Conservation (phyloP, 805 yeast genomes). For the Zygosaccharomyces kombuchaensis region DNA sequence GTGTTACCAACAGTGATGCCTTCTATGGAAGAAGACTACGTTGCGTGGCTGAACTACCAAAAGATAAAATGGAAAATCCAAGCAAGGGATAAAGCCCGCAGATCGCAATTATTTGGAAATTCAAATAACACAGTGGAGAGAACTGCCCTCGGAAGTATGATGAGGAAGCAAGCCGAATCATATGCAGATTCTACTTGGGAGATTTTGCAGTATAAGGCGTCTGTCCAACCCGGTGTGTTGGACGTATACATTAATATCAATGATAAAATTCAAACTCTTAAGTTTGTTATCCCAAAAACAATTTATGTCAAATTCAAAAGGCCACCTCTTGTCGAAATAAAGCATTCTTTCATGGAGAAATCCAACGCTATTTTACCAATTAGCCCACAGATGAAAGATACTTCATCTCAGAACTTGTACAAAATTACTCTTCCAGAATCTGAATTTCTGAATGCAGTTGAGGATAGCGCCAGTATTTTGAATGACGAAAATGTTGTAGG, state of each 20-base stretch:
- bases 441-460: slow-evolving; percentile 50
- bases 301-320: slow-evolving; percentile 64
- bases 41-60: slow-evolving; percentile 64
- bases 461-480: slow-evolving; percentile 57
- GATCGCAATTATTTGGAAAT: slow-evolving; percentile 76
- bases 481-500: slow-evolving; percentile 60
- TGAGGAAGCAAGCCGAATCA: slow-evolving; percentile 73
- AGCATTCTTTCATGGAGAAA: slow-evolving; percentile 52
- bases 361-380: slow-evolving; percentile 66
- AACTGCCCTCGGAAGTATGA: slow-evolving; percentile 61
- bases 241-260: slow-evolving; percentile 67
- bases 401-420: slow-evolving; percentile 45
- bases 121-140: slow-evolving; percentile 49
- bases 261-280: slow-evolving; percentile 67
- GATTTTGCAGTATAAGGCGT: slow-evolving; percentile 62
- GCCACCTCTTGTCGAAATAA: slow-evolving; percentile 40
- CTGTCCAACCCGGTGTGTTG: slow-evolving; percentile 66
- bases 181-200: slow-evolving; percentile 84
- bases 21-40: slow-evolving; percentile 61
- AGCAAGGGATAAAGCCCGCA: slow-evolving; percentile 62
- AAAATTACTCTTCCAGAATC: slow-evolving; percentile 66
- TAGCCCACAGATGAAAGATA: slow-evolving; percentile 45
- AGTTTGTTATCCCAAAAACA: slow-evolving; percentile 68
- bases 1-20: slow-evolving; percentile 48
- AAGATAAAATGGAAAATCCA: slow-evolving; percentile 86